These are phyloP conservation scores for Borovskyia barvae DNA, from an alignment of 208 protist species.

Conservation along the genomic window DNA sequence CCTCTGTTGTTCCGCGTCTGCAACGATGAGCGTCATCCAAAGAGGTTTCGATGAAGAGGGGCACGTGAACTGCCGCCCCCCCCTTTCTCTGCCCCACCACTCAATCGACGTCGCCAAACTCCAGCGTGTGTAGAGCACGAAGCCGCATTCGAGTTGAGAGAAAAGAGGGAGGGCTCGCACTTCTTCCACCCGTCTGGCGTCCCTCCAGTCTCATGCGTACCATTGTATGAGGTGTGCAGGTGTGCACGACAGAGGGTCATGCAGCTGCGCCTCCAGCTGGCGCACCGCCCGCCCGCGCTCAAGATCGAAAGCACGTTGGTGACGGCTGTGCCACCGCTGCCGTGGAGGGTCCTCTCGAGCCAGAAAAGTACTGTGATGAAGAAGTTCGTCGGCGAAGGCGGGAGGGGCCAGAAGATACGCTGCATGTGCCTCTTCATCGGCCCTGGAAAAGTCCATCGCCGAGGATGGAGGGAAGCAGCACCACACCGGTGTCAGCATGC, in stretches of 20 bases:
- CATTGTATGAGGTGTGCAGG: constrained; percentile 19
- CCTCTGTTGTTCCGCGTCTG: too few species aligned
- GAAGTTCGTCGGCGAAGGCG: constrained; percentile 6
- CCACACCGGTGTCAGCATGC: constrained; percentile 57
- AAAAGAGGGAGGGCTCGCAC: too few species aligned
- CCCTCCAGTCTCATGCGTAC: constrained; percentile 6
- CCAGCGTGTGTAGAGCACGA: too few species aligned
- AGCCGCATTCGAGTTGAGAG: too few species aligned
- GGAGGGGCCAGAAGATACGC: constrained; percentile 18
- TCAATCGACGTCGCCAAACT: too few species aligned
- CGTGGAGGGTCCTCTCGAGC: constrained; percentile 3
- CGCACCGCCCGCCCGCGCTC: constrained; percentile 6
- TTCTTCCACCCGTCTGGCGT: too few species aligned
- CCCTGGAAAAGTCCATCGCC: background rate
- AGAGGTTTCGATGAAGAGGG: too few species aligned
- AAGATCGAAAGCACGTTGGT: constrained; percentile 22
- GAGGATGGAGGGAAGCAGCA: constrained; percentile 19
- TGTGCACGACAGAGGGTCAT: constrained; percentile 14
- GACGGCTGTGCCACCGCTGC: constrained; percentile 14
- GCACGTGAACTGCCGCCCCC: too few species aligned
- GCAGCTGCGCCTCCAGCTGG: constrained; percentile 9
- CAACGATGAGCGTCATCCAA: too few species aligned
- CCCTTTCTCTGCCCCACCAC: too few species aligned
- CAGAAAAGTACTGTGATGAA: constrained; percentile 11
- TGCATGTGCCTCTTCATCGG: background rate